Conservation (phyloP, 768 basidiomycete species). For the Suillus hirtellus region DNA sequence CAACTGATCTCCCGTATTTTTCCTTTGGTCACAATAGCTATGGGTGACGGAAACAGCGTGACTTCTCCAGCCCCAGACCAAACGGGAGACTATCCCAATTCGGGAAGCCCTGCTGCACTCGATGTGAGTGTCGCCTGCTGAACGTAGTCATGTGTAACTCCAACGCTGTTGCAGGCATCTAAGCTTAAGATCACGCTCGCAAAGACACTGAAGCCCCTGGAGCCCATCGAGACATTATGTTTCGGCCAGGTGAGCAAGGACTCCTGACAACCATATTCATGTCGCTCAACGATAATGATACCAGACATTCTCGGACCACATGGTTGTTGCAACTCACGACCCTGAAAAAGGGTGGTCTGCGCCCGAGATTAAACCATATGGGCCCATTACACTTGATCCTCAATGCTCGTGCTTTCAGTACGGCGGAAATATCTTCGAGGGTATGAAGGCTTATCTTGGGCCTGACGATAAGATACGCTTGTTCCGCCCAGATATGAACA, state of each 20-base stretch:
- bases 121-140: constrained; percentile 21
- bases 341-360: constrained; percentile 65
- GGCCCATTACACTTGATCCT: constrained; percentile 59
- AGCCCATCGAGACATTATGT: constrained; percentile 43
- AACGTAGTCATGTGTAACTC: not conserved
- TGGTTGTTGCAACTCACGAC: constrained; percentile 66
- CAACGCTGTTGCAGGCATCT: constrained; percentile 44
- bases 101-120: constrained; percentile 8
- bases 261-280: constrained; percentile 7
- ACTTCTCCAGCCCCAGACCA: not conserved
- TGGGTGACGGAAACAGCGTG: not conserved
- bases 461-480: constrained; percentile 72
- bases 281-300: not conserved
- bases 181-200: constrained; percentile 51
- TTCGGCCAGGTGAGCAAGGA: constrained; percentile 56
- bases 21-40: not conserved
- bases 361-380: constrained; percentile 75
- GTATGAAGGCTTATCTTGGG: constrained; percentile 75
- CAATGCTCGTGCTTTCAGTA: constrained; percentile 60
- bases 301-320: constrained; percentile 74
- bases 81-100: not conserved
- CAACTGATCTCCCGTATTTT: not conserved
- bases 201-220: constrained; percentile 50
- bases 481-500: constrained; percentile 85
- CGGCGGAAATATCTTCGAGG: constrained; percentile 59